phyloP scores from a whole-genome alignment of 495 filamentous ascomycete species.

The Venustampulla echinocandica region DNA sequence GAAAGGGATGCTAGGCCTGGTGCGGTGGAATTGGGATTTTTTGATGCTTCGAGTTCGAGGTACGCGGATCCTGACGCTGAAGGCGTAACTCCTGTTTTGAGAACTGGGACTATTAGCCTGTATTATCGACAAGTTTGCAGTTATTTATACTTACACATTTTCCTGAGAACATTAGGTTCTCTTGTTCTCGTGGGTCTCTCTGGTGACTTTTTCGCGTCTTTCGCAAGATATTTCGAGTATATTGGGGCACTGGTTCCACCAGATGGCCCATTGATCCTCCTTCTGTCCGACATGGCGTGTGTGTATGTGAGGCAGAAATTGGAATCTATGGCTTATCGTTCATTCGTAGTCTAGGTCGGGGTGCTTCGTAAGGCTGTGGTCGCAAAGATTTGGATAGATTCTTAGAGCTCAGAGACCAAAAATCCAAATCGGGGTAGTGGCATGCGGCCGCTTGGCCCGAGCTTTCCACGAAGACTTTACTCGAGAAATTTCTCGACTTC shows the following conservation, averaged over 20 bases:
- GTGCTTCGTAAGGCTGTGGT: too few relatives aligned
- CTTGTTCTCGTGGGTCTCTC: conserved; percentile 39
- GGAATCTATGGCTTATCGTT: too few relatives aligned
- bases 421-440: background rate
- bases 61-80: conserved; percentile 93
- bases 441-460: conserved; percentile 5
- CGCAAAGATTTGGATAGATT: too few relatives aligned
- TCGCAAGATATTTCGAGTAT: conserved; percentile 33
- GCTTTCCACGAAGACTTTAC: conserved; percentile 4
- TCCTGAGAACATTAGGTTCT: conserved; percentile 58
- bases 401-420: too few relatives aligned
- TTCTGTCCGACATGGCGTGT: conserved; percentile 67
- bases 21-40: conserved; percentile 36
- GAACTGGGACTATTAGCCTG: conserved; percentile 43
- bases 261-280: conserved; percentile 81
- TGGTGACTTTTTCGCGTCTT: conserved; percentile 26
- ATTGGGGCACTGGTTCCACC: conserved; percentile 66
- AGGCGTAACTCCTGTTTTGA: conserved; percentile 86
- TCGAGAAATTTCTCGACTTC: background rate
- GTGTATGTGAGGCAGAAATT: background rate
- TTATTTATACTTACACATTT: conserved; percentile 60
- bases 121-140: conserved; percentile 15
- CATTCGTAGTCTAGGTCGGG: too few relatives aligned
- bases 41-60: conserved; percentile 66
- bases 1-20: conserved; percentile 35